These are phyloP conservation scores for Epichloe sylvatica DNA, from an alignment of 2,329 filamentous ascomycete genomes.

Conservation along the genomic window DNA sequence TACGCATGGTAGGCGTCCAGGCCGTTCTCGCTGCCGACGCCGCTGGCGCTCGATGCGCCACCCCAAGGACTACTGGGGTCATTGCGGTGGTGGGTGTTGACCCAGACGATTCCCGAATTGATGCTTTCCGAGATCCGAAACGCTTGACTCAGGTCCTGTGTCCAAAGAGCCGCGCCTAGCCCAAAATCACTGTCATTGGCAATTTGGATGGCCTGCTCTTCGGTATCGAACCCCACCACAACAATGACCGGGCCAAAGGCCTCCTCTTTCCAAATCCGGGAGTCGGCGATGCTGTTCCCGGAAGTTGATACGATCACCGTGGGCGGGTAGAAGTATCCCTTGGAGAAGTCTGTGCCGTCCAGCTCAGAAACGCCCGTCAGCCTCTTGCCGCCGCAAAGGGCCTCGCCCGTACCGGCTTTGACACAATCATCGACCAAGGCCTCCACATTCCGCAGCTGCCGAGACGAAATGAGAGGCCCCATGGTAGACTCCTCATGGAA, in stretches of 20 bases:
- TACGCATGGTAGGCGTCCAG: slow-evolving; percentile 48
- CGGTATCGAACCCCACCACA: slow-evolving; percentile 59
- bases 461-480: slow-evolving; percentile 47
- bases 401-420: slow-evolving; percentile 26
- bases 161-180: slow-evolving; percentile 66
- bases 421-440: slow-evolving; percentile 52
- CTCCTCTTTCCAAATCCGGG: slow-evolving; percentile 65
- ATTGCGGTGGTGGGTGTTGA: slow-evolving; percentile 54
- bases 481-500: slow-evolving; percentile 44
- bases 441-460: slow-evolving; percentile 53
- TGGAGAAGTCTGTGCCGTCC: slow-evolving; percentile 36
- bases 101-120: slow-evolving; percentile 48
- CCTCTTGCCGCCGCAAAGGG: slow-evolving; percentile 31
- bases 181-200: slow-evolving; percentile 66
- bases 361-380: slow-evolving; percentile 33
- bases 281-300: slow-evolving; percentile 46
- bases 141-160: slow-evolving; percentile 57
- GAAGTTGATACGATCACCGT: slow-evolving; percentile 50
- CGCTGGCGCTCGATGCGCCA: slow-evolving; percentile 45
- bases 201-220: slow-evolving; percentile 54
- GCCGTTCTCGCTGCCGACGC: slow-evolving; percentile 61
- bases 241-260: slow-evolving; percentile 72
- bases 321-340: slow-evolving; percentile 64
- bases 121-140: slow-evolving; percentile 61
- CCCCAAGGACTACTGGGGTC: slow-evolving; percentile 61